A percentile compares a stretch with the other conserved stretches of the same genome.
Conservation (phyloP, 805 yeast genomes). For the Yamadazyma sp. region DNA sequence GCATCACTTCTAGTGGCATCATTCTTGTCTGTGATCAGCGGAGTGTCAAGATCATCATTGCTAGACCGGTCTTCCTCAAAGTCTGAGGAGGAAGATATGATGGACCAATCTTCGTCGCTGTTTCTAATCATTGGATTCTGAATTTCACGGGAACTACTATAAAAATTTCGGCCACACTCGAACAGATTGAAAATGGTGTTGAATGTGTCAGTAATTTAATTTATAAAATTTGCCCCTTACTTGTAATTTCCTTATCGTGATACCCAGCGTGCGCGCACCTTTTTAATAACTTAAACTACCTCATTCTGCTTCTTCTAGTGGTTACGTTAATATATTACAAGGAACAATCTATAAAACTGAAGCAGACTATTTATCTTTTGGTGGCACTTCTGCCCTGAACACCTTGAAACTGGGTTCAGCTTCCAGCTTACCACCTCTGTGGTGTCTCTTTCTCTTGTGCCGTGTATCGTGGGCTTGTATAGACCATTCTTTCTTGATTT, state of each 20-base stretch:
- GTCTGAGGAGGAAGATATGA: constrained; percentile 44
- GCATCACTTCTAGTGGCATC: too few relatives aligned
- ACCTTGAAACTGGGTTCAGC: background rate
- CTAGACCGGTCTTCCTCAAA: constrained; percentile 35
- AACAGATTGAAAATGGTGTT: background rate
- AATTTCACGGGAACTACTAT: too few relatives aligned
- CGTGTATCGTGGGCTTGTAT: constrained; percentile 13
- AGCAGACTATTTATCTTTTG: too few relatives aligned
- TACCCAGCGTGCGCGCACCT: constrained; percentile 8
- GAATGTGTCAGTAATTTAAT: background rate
- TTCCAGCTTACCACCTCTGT: background rate
- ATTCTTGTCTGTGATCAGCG: constrained; percentile 2
- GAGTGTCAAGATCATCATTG: constrained; percentile 11
- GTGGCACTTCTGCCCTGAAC: too few relatives aligned
- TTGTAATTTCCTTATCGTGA: constrained; percentile 1
- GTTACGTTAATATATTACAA: too few relatives aligned
- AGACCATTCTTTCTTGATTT: constrained; percentile 16
- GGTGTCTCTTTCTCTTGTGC: constrained; percentile 10
- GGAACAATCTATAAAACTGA: too few relatives aligned
- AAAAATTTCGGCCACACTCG: too few relatives aligned
- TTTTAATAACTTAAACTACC: constrained; percentile 6
- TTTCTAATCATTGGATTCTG: constrained; percentile 11
- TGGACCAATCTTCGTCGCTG: constrained; percentile 46
- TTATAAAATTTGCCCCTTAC: constrained; percentile 4
- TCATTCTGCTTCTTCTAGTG: too few relatives aligned